phyloP scores from a whole-genome alignment of 2,329 filamentous ascomycete genomes.

The Cadophora sp. region DNA sequence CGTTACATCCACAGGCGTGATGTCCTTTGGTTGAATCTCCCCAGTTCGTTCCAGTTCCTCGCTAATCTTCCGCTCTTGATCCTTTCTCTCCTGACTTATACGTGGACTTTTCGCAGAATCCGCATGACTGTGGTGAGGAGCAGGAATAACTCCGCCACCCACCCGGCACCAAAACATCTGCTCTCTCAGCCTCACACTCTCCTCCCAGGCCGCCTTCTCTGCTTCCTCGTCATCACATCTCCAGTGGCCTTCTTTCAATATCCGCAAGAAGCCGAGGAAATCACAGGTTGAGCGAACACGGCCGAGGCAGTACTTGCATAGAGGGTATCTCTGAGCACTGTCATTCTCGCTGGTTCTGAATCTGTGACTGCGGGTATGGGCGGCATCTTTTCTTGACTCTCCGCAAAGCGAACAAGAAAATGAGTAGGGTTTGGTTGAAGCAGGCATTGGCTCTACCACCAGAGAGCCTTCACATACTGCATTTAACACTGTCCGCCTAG shows the following conservation, averaged over 20 bases:
- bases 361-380: slow-evolving; percentile 80
- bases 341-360: slow-evolving; percentile 90
- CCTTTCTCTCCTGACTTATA: slow-evolving; percentile 41
- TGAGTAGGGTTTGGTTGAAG: slow-evolving; percentile 53
- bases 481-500: slow-evolving; percentile 81
- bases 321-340: slow-evolving; percentile 84
- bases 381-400: slow-evolving; percentile 74
- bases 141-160: slow-evolving; percentile 86
- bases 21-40: slow-evolving; percentile 42
- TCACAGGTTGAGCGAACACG: slow-evolving; percentile 89
- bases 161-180: slow-evolving; percentile 97
- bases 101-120: slow-evolving; percentile 39
- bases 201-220: slow-evolving; percentile 91
- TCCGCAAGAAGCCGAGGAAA: slow-evolving; percentile 87
- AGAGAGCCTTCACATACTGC: slow-evolving; percentile 85
- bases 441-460: slow-evolving; percentile 86
- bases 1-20: slow-evolving; percentile 38
- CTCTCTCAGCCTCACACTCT: slow-evolving; percentile 86
- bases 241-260: slow-evolving; percentile 93
- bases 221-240: slow-evolving; percentile 82
- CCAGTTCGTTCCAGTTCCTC: slow-evolving; percentile 43
- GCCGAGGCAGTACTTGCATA: slow-evolving; percentile 87
- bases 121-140: slow-evolving; percentile 34
- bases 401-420: slow-evolving; percentile 82
- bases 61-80: slow-evolving; percentile 41